A percentile compares a stretch with the other conserved stretches of the same genome.
These are phyloP conservation scores for Ehretia macrophylla DNA, from an alignment of 257 asterid species.

Conservation along the genomic window DNA sequence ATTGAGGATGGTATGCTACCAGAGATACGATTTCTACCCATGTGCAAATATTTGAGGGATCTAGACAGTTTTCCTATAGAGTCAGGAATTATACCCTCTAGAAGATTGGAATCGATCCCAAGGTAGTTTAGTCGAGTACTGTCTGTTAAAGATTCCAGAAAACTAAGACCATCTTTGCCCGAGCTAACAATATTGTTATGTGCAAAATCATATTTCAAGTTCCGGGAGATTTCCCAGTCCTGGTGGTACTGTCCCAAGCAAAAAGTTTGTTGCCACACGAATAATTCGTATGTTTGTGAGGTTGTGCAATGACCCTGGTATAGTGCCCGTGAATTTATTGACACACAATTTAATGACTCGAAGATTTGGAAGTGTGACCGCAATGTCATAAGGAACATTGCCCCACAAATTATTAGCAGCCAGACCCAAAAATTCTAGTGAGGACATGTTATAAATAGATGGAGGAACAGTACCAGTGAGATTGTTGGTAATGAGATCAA, in stretches of 20 bases:
- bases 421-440: slow-evolving; percentile 8
- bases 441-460: slow-evolving; percentile 18
- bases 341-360: slow-evolving; percentile 26
- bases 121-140: slow-evolving; percentile 46
- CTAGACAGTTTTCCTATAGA: slow-evolving; percentile 54
- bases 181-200: slow-evolving; percentile 39
- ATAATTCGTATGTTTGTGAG: slow-evolving; percentile 49
- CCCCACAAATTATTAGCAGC: slow-evolving; percentile 19
- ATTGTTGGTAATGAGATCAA: slow-evolving; percentile 12
- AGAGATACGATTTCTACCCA: slow-evolving; percentile 26
- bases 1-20: slow-evolving; percentile 51
- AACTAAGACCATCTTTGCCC: slow-evolving; percentile 23
- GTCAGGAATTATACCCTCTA: slow-evolving; percentile 47
- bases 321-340: slow-evolving; percentile 50
- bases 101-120: slow-evolving; percentile 43
- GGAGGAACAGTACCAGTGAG: slow-evolving; percentile 19
- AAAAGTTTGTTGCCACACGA: slow-evolving; percentile 44
- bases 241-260: slow-evolving; percentile 58
- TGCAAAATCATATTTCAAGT: slow-evolving; percentile 46
- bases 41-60: slow-evolving; percentile 21
- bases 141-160: slow-evolving; percentile 30
- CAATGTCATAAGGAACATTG: slow-evolving; percentile 16
- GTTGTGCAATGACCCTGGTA: slow-evolving; percentile 58
- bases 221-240: slow-evolving; percentile 56
- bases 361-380: slow-evolving; percentile 22